Percentiles rank a stretch among this genome's conserved stretches.
Evolutionary conservation across 2,329 filamentous ascomycete species (phyloP).

Genomic region (Phoma sp.): DNA sequence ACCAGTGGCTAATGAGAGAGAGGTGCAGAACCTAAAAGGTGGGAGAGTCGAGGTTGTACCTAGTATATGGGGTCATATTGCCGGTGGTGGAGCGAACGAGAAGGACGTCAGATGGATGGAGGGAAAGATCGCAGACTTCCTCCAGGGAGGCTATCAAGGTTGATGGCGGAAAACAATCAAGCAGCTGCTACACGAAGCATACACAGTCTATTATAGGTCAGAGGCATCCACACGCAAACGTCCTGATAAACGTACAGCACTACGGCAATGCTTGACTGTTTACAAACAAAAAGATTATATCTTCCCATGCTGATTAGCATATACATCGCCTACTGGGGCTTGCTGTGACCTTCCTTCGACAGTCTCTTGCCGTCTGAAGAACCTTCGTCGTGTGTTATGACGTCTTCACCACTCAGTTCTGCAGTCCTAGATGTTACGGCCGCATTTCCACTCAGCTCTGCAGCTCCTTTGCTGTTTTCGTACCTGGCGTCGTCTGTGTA

Average conservation of each 20-base stretch:
- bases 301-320: too few relatives aligned
- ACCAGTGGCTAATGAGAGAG: constrained; percentile 48
- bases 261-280: not conserved
- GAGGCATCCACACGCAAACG: not conserved
- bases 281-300: not conserved
- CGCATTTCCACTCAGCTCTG: not conserved
- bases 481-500: constrained; percentile 2
- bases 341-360: not conserved
- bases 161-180: not conserved
- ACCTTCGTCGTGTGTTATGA: not conserved
- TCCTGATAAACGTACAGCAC: not conserved
- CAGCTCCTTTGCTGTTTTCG: not conserved
- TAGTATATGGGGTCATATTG: constrained; percentile 52
- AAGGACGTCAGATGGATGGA: constrained; percentile 39
- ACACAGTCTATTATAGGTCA: not conserved
- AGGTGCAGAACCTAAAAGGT: constrained; percentile 43
- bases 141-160: constrained; percentile 7
- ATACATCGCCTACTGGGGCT: not conserved
- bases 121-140: constrained; percentile 15
- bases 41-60: constrained; percentile 43
- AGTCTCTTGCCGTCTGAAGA: not conserved
- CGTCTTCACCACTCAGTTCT: constrained; percentile 11
- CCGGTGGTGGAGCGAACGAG: constrained; percentile 46
- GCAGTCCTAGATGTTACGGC: constrained; percentile 1
- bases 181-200: not conserved